Conservation (phyloP, 2,329 filamentous ascomycete genomes). For the Colletotrichum nymphaeae region DNA sequence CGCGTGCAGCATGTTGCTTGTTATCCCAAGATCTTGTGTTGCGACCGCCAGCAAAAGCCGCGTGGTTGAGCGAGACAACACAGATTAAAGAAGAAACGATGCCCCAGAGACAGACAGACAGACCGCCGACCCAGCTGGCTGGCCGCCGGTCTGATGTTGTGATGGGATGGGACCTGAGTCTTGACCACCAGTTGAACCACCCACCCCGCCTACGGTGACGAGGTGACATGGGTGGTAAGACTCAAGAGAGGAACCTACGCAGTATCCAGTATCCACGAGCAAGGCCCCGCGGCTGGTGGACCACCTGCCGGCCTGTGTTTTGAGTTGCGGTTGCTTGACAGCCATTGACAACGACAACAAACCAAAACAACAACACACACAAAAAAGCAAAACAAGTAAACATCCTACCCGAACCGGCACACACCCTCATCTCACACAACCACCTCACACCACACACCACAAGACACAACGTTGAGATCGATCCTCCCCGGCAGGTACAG, state of each 20-base stretch:
- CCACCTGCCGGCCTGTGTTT: slow-evolving; percentile 11
- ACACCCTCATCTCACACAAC: neutral
- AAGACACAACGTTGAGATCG: neutral
- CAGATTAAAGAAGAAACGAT: neutral
- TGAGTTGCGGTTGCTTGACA: slow-evolving; percentile 10
- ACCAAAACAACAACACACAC: neutral
- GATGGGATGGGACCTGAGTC: slow-evolving; percentile 14
- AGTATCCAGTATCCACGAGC: neutral
- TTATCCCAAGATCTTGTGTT: neutral
- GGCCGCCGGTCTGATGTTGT: slow-evolving; percentile 8
- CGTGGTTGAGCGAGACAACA: slow-evolving; percentile 9
- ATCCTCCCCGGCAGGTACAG: neutral
- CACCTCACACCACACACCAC: neutral
- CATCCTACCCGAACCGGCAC: slow-evolving; percentile 24
- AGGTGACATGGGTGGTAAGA: slow-evolving; percentile 15
- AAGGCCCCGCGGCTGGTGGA: slow-evolving; percentile 9
- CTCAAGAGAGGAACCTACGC: no score
- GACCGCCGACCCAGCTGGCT: neutral
- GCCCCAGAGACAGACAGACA: neutral
- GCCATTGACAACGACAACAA: slow-evolving; percentile 12
- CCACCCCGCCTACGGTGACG: slow-evolving; percentile 10
- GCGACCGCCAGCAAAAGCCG: neutral
- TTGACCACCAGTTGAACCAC: no score
- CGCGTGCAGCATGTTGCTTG: neutral
- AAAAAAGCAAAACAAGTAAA: slow-evolving; percentile 21